Percentiles rank a stretch among this genome's conserved stretches.
phyloP scores from a whole-genome alignment of 208 protist genomes.

The Trypanosoma avium region DNA sequence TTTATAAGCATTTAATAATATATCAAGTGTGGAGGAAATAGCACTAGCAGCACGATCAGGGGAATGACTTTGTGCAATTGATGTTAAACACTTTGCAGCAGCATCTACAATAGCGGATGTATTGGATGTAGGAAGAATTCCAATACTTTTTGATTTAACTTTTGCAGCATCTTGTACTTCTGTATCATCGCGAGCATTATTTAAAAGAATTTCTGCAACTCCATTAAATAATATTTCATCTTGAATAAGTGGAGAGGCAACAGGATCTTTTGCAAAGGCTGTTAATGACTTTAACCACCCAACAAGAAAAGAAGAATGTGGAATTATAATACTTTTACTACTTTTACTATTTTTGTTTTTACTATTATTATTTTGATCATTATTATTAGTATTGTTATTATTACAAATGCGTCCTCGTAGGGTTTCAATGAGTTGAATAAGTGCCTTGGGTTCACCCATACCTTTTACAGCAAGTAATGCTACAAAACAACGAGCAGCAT shows the following conservation, averaged over 20 bases:
- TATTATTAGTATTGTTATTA: no score
- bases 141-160: constrained; percentile 6
- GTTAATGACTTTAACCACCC: constrained; percentile 31
- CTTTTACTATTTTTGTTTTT: no score
- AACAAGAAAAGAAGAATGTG: not conserved
- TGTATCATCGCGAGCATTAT: constrained; percentile 4
- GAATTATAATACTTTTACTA: no score
- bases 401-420: constrained; percentile 1
- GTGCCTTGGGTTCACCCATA: constrained; percentile 12
- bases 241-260: constrained; percentile 14
- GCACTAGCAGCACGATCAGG: constrained; percentile 10
- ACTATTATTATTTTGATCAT: no score
- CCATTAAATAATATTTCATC: constrained; percentile 6
- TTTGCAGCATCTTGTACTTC: constrained; percentile 1
- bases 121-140: constrained; percentile 7
- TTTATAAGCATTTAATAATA: constrained; percentile 44
- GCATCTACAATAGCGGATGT: constrained; percentile 35
- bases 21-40: constrained; percentile 24
- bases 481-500: constrained; percentile 35
- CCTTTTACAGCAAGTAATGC: constrained; percentile 15
- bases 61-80: constrained; percentile 34
- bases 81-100: constrained; percentile 49
- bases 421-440: constrained; percentile 15
- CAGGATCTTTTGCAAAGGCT: constrained; percentile 20
- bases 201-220: constrained; percentile 14